A percentile compares a stretch with the other conserved stretches of the same genome.
Evolutionary conservation across 345 rosid genomes (phyloP).

Genomic region (Camelina hispida): DNA sequence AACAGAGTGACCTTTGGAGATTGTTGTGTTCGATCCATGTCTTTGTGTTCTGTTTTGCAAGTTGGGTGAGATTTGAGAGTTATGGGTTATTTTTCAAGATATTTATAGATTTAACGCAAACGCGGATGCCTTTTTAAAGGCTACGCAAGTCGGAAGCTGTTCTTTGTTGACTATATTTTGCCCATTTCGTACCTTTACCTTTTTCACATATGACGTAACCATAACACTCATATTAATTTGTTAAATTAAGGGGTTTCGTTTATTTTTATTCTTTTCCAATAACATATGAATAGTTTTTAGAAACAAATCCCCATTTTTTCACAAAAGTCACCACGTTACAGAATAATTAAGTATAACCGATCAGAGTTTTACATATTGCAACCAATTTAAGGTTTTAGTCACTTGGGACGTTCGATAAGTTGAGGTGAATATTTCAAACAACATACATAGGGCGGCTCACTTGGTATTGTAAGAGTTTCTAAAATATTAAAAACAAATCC

Average conservation of each 20-base stretch:
- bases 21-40: conserved; percentile 33
- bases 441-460: background rate
- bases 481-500: background rate
- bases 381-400: background rate
- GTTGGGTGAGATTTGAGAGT: conserved; percentile 22
- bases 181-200: background rate
- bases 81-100: background rate
- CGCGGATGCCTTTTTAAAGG: conserved; percentile 26
- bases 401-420: background rate
- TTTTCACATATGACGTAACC: conserved; percentile 31
- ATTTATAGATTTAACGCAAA: conserved; percentile 28
- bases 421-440: background rate
- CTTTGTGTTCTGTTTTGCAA: conserved; percentile 30
- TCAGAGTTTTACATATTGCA: background rate
- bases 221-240: background rate
- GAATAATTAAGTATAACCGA: background rate
- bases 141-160: conserved; percentile 23
- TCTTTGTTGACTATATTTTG: conserved; percentile 40
- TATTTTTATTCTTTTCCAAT: background rate
- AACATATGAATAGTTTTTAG: background rate
- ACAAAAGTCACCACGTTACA: background rate
- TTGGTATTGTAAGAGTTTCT: background rate
- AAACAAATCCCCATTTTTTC: background rate
- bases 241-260: background rate
- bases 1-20: conserved; percentile 33